Evolutionary conservation across 1,139 yeast species (phyloP), one percentile per base, ranked within the genome.

Genomic region (Candida tetrigidarum): DNA sequence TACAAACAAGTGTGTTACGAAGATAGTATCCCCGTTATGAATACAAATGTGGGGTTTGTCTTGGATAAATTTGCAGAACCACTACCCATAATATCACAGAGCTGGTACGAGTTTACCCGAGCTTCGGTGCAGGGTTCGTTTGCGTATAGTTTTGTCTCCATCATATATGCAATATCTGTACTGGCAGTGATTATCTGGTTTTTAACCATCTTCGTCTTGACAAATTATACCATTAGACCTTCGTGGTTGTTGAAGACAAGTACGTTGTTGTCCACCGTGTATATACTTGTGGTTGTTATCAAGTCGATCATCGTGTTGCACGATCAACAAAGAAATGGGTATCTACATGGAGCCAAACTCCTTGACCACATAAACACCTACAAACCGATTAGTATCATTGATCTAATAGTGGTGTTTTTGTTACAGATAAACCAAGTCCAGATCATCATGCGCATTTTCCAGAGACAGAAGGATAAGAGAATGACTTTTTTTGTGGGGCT

Each of bases 381-480:
- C 32, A 53, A 69, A 5, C 74, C 79, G 16, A 76, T 86, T 51
- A 77, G 80, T 45, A 71, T 82, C 7, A 67, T 87, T n/a, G 90
- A 84, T 53, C 70, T 87, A 34, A 58, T 89, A 1, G 79, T 83
- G 23, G 83, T 83, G 18, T 63, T 85, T 6, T 57, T 86, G 5
- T 67, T 86, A 16, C 86, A 84, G 59, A 67, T 87, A 28, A 83
- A 89, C 46, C 93, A 87, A 59, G 91, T 87, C 0, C 92, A 86
- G 56, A 83, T 87, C 20, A 74, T 86, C 5, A 84, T 85, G 81
- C 68, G 93, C 44, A 66, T 87, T 22, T 88, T 86, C 56, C 80
- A 81, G 44, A 72, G 96, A 34, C 86, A 79, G 44, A 76, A 77
- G 44, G 96, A 90, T 62, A 85, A 84, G 58, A 70, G 90, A 44